Conservation (phyloP, 2,329 filamentous ascomycete species). For the Moelleriella libera region DNA sequence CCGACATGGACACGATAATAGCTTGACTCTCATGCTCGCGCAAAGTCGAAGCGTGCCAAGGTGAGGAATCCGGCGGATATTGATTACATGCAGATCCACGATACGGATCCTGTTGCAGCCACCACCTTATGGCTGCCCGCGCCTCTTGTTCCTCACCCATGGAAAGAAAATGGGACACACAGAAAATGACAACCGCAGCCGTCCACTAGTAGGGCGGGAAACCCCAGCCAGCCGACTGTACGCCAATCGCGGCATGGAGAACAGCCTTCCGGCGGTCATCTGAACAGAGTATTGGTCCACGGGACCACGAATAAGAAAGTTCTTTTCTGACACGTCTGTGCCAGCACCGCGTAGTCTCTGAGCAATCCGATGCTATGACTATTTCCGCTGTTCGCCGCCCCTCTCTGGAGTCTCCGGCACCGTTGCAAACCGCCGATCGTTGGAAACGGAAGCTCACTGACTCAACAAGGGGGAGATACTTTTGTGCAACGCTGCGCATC, state of each 20-base stretch:
- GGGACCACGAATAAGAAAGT: conserved; percentile 1
- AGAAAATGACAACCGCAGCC: background rate
- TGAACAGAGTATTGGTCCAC: conserved; percentile 1
- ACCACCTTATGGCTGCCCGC: background rate
- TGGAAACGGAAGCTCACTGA: no score
- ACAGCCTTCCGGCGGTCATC: conserved; percentile 3
- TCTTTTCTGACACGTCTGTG: background rate
- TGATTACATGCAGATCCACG: no score
- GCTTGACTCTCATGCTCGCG: no score
- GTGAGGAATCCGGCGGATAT: no score
- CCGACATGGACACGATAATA: no score
- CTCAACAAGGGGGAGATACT: no score
- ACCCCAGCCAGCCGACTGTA: background rate
- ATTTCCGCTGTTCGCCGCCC: background rate
- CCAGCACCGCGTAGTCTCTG: background rate
- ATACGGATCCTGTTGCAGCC: no score
- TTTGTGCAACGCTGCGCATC: no score
- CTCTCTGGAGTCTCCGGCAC: background rate
- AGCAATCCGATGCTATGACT: background rate
- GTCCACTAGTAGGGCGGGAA: conserved; percentile 1
- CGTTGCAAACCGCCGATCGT: no score
- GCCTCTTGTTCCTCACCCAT: background rate
- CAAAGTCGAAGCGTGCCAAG: no score
- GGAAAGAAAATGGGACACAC: background rate
- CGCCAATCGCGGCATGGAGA: conserved; percentile 2